phyloP scores from a whole-genome alignment of 495 filamentous ascomycete genomes.

The Penicillium antarcticum region DNA sequence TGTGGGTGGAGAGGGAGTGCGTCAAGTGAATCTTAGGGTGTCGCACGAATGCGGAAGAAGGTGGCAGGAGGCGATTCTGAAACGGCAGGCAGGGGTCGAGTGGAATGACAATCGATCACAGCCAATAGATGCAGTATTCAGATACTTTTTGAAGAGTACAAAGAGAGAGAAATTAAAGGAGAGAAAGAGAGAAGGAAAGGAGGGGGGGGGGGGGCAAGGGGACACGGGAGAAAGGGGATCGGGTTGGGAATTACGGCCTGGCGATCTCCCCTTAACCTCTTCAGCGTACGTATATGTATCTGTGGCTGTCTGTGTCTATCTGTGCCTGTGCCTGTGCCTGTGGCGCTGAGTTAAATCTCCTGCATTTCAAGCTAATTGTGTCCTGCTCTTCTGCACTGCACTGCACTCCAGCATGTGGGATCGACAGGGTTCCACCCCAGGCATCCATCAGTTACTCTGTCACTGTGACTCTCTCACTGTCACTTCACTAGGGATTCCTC shows the following conservation, averaged over 20 bases:
- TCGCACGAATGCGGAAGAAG: slow-evolving; percentile 17
- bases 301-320: no score
- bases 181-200: neutral
- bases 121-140: neutral
- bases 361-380: neutral
- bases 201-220: slow-evolving; percentile 2
- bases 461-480: neutral
- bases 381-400: slow-evolving; percentile 5
- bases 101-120: neutral
- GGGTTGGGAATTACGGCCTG: neutral
- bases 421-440: slow-evolving; percentile 15
- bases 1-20: slow-evolving; percentile 14
- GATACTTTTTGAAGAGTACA: no score
- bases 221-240: slow-evolving; percentile 14
- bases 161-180: neutral
- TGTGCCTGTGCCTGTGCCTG: neutral
- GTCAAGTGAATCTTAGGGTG: slow-evolving; percentile 14
- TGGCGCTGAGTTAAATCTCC: neutral
- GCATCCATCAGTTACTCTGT: neutral
- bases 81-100: neutral
- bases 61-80: slow-evolving; percentile 5
- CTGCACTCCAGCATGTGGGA: slow-evolving; percentile 6
- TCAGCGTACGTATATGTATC: no score
- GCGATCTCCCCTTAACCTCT: neutral
- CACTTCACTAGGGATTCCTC: no score